These are phyloP conservation scores for Pichia sp. DNA, from an alignment of 1,139 yeast species.

Conservation along the genomic window DNA sequence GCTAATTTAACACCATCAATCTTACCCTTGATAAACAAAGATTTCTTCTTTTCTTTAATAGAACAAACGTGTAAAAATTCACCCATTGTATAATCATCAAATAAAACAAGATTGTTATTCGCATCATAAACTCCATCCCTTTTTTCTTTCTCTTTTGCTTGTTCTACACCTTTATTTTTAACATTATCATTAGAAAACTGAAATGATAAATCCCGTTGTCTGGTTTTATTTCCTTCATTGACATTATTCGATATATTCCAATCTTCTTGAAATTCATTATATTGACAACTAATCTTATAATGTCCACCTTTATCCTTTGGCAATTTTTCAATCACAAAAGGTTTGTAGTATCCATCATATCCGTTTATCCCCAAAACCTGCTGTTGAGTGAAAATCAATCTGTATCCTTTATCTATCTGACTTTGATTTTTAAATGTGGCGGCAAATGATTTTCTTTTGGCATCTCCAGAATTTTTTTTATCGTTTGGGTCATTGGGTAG, in stretches of 20 bases:
- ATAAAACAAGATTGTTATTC: constrained; percentile 3
- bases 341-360: constrained; percentile 7
- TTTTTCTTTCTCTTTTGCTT: neutral
- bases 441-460: neutral
- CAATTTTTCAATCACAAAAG: constrained; percentile 23
- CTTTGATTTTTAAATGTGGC: constrained; percentile 22
- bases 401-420: constrained; percentile 25
- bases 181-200: constrained; percentile 1
- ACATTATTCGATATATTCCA: constrained; percentile 10
- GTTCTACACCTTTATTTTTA: neutral
- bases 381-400: constrained; percentile 34
- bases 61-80: constrained; percentile 14
- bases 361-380: constrained; percentile 22
- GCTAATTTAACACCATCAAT: constrained; percentile 28
- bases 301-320: constrained; percentile 19
- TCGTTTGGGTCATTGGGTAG: constrained; percentile 21
- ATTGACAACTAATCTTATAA: constrained; percentile 15
- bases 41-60: constrained; percentile 22
- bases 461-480: neutral
- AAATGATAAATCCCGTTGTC: constrained; percentile 1
- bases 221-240: constrained; percentile 9
- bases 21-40: constrained; percentile 22
- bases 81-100: constrained; percentile 19
- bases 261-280: constrained; percentile 19
- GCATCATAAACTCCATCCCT: neutral